Base-by-base conservation (phyloP, 495 filamentous ascomycete genomes). In the Chaetomidium leptoderma region DNA sequence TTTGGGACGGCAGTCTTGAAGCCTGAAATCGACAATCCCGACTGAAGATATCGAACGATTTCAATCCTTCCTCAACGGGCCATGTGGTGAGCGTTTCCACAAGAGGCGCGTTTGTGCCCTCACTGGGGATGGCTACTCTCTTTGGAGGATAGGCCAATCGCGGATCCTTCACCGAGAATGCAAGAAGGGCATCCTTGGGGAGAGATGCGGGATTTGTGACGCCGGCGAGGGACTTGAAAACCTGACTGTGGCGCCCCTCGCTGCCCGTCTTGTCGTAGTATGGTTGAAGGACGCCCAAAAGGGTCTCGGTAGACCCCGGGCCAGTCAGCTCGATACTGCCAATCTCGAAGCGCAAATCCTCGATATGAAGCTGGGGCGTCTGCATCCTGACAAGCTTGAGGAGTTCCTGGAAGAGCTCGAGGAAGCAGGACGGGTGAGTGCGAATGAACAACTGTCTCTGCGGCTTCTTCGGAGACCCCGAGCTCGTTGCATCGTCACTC, bases 271-370 rank as follows among this genome's bases (percentile, higher is more conserved):
- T 59, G 30, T 60, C 53, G 14, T 55, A 44, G 56, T 59, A 82
- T 21, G 91, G 86, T 47, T 81, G 78, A 49, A 98, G 78, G 17
- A 87, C 75, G 7, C 86, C 81, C 23, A 91, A 74, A 3, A 98
- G 74, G 3, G 90, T 79, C 69, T 97, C 91, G 3, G 88, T 91
- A 7, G 90, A 88, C 2, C 80, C 88, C 1, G 93, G 91, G 0
- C 93, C 93, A 0, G 82, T 86, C 53, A 97, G 75, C 60, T 96
- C 88, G 49, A 97, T 92, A 66, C 91, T 96, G 43, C 93, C 93
- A 69, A 98, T 87, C 63, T 97, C 92, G 65, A 90, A 97, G 3
- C 93, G 83, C 14, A 98, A 69, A 66, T 98, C 93, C 66, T 96
- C 90, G n/a, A 96, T 67, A 54, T 83, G 84, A 21, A 92, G 83